Evolutionary conservation across 1,284 basidiomycete genomes (phyloP).

Genomic region (Meira nashicola): DNA sequence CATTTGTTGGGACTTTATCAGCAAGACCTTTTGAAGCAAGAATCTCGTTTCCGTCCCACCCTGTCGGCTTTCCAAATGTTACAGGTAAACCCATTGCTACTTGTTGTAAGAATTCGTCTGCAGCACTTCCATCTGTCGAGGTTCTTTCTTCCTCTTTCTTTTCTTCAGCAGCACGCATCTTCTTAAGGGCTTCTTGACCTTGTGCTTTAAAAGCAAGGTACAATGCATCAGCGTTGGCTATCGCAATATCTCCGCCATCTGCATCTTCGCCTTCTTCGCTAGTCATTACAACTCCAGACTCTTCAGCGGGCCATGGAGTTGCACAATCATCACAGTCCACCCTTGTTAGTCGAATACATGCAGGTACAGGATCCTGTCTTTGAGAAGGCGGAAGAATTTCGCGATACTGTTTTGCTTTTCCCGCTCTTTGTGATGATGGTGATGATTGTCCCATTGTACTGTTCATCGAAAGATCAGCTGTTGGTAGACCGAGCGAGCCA

Average conservation of each 20-base stretch:
- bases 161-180: no score
- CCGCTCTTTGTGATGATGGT: neutral
- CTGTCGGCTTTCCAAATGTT: neutral
- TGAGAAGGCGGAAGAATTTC: neutral
- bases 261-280: no score
- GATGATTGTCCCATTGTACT: neutral
- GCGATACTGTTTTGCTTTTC: neutral
- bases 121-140: no score
- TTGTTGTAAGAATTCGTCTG: no score
- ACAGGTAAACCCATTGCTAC: neutral
- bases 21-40: neutral
- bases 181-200: no score
- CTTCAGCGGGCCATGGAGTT: no score
- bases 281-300: no score
- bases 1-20: no score
- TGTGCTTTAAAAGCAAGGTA: no score
- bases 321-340: neutral
- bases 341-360: neutral
- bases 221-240: no score
- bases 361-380: neutral
- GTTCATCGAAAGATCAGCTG: neutral
- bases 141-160: no score
- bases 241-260: no score
- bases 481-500: neutral
- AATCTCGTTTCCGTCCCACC: slow-evolving; percentile 3